phyloP scores from a whole-genome alignment of 768 basidiomycete genomes.

The Punctularia strigosozonata region DNA sequence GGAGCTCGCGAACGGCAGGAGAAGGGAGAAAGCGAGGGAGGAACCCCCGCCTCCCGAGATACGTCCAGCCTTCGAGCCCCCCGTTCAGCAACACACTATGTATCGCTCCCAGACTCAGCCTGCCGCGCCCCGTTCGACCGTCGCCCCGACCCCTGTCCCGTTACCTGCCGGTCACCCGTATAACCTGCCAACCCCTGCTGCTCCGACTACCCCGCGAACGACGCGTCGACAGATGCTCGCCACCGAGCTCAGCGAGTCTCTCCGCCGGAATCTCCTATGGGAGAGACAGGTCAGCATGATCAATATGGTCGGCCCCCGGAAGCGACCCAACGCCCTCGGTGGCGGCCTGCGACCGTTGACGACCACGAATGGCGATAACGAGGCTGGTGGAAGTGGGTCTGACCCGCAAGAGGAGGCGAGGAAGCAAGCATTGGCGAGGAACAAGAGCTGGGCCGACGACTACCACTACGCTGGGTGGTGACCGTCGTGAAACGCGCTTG shows the following conservation, averaged over 20 bases:
- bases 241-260: slow-evolving; percentile 75
- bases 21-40: too few species aligned
- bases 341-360: slow-evolving; percentile 23
- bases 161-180: slow-evolving; percentile 57
- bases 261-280: slow-evolving; percentile 75
- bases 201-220: slow-evolving; percentile 75
- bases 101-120: too few species aligned
- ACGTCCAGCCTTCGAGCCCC: too few species aligned
- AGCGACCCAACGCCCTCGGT: slow-evolving; percentile 16
- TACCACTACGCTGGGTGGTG: slow-evolving; percentile 60
- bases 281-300: slow-evolving; percentile 55
- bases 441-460: slow-evolving; percentile 59
- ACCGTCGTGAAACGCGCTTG: slow-evolving; percentile 1
- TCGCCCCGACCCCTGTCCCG: slow-evolving; percentile 42
- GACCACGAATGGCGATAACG: slow-evolving; percentile 11
- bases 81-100: slow-evolving; percentile 5
- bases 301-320: slow-evolving; percentile 26
- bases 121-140: too few species aligned
- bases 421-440: slow-evolving; percentile 35
- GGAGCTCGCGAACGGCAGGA: not conserved
- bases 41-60: not conserved
- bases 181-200: slow-evolving; percentile 52
- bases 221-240: slow-evolving; percentile 77
- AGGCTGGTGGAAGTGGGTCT: slow-evolving; percentile 8
- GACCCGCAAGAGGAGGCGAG: slow-evolving; percentile 18